phyloP scores from a whole-genome alignment of 179 eudicot genomes.

The Spergularia azorica region DNA sequence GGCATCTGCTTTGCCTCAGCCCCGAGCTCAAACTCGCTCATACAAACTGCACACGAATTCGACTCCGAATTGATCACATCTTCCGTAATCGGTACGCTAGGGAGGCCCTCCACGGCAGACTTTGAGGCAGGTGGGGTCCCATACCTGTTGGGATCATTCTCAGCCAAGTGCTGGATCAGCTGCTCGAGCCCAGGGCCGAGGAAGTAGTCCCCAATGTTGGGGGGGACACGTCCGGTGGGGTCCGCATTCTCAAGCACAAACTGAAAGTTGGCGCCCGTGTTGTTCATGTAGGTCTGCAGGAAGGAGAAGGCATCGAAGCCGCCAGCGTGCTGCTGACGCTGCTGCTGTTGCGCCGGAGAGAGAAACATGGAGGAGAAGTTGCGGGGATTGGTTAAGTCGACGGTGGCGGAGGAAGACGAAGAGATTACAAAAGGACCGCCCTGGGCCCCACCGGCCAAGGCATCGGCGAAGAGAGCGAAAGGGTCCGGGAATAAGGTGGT shows the following conservation, averaged over 20 bases:
- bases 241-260: slow-evolving; percentile 39
- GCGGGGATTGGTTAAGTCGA: not conserved
- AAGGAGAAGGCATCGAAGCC: slow-evolving; percentile 42
- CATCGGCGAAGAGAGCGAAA: not conserved
- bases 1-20: slow-evolving; percentile 32
- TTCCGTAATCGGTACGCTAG: slow-evolving; percentile 32
- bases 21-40: slow-evolving; percentile 38
- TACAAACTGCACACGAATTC: slow-evolving; percentile 62
- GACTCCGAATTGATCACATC: slow-evolving; percentile 35
- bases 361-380: slow-evolving; percentile 10
- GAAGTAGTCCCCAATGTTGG: slow-evolving; percentile 50
- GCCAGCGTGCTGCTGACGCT: not conserved
- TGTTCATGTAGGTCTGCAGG: slow-evolving; percentile 34
- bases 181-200: slow-evolving; percentile 63
- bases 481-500: slow-evolving; percentile 13
- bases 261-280: slow-evolving; percentile 48
- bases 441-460: slow-evolving; percentile 1
- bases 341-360: not conserved
- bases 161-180: slow-evolving; percentile 52
- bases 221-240: slow-evolving; percentile 28
- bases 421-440: slow-evolving; percentile 15
- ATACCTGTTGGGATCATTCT: slow-evolving; percentile 59
- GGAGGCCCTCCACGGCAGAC: slow-evolving; percentile 38
- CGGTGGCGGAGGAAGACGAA: slow-evolving; percentile 20
- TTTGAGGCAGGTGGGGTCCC: slow-evolving; percentile 68